Conservation (phyloP, 208 protist species). For the Crithidia thermophila region DNA sequence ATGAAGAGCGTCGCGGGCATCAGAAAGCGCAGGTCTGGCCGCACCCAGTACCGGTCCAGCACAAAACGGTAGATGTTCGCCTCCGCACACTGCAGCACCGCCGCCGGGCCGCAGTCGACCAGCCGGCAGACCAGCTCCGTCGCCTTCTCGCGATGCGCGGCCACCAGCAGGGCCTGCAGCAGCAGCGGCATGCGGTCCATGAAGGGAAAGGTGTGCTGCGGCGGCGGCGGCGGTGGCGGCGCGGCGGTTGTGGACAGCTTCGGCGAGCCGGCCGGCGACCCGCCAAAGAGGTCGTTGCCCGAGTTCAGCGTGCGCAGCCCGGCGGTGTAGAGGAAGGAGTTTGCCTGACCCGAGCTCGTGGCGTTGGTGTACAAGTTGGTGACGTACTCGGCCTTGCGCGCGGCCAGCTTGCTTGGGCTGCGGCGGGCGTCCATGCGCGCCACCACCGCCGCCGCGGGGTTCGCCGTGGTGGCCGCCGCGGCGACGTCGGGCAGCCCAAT, state of each 20-base stretch:
- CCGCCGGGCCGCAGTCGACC: conserved; percentile 72
- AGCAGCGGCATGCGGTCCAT: conserved; percentile 77
- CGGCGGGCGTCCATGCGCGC: conserved; percentile 7
- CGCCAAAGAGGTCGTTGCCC: neutral
- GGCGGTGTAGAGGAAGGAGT: conserved; percentile 33
- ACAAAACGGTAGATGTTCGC: conserved; percentile 80
- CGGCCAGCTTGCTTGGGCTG: conserved; percentile 10
- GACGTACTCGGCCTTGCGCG: conserved; percentile 34
- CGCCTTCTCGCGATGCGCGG: conserved; percentile 76
- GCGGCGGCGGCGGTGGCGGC: neutral
- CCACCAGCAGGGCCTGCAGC: conserved; percentile 75
- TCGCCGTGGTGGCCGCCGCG: neutral
- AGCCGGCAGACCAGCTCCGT: conserved; percentile 82
- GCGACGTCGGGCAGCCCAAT: neutral
- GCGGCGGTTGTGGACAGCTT: neutral
- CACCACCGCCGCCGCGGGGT: neutral
- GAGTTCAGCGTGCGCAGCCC: neutral
- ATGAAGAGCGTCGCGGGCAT: conserved; percentile 87
- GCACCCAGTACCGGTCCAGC: conserved; percentile 76
- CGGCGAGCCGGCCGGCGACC: neutral
- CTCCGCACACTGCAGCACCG: conserved; percentile 79
- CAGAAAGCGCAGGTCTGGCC: conserved; percentile 70
- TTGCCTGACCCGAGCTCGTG: conserved; percentile 21
- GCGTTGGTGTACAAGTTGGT: conserved; percentile 30
- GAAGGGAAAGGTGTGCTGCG: conserved; percentile 56